These are phyloP conservation scores for Diversispora epigaea DNA, from an alignment of 192 early-diverging fungal genomes.

Conservation along the genomic window DNA sequence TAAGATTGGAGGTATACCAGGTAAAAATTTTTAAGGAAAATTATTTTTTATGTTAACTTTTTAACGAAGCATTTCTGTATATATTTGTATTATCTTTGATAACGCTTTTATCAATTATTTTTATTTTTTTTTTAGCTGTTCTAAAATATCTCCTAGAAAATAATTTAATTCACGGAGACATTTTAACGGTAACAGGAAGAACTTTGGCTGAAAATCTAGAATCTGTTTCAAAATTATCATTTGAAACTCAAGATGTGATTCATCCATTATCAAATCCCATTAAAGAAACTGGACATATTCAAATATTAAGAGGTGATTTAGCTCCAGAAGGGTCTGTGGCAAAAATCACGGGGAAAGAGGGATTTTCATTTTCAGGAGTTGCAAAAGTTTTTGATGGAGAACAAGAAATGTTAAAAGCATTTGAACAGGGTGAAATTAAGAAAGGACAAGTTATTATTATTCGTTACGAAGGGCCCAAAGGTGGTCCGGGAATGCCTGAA, in stretches of 20 bases:
- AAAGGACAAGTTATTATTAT: constrained; percentile 93
- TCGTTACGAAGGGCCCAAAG: constrained; percentile 97
- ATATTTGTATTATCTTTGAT: too few species aligned
- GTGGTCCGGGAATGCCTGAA: constrained; percentile 99
- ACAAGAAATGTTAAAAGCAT: constrained; percentile 84
- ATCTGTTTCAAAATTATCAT: constrained; percentile 69
- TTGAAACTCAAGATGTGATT: constrained; percentile 85
- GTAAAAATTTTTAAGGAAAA: constrained; percentile 8
- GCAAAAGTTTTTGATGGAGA: constrained; percentile 94
- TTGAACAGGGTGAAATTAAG: constrained; percentile 83
- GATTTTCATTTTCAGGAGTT: constrained; percentile 80
- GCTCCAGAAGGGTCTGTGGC: constrained; percentile 96
- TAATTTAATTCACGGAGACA: constrained; percentile 82
- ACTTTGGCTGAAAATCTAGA: constrained; percentile 92
- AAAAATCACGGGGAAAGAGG: constrained; percentile 99
- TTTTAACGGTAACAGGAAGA: constrained; percentile 96
- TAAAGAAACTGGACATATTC: constrained; percentile 92
- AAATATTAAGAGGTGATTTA: constrained; percentile 91
- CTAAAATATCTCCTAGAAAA: constrained; percentile 91
- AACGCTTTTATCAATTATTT: not conserved
- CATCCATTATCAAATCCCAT: constrained; percentile 80
- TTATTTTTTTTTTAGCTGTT: constrained; percentile 51
- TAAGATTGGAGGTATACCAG: constrained; percentile 88
- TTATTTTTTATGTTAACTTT: too few species aligned
- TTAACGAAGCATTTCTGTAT: too few species aligned